These are phyloP conservation scores for Geopyxis carbonaria DNA, from an alignment of 495 filamentous ascomycete species.

Conservation along the genomic window DNA sequence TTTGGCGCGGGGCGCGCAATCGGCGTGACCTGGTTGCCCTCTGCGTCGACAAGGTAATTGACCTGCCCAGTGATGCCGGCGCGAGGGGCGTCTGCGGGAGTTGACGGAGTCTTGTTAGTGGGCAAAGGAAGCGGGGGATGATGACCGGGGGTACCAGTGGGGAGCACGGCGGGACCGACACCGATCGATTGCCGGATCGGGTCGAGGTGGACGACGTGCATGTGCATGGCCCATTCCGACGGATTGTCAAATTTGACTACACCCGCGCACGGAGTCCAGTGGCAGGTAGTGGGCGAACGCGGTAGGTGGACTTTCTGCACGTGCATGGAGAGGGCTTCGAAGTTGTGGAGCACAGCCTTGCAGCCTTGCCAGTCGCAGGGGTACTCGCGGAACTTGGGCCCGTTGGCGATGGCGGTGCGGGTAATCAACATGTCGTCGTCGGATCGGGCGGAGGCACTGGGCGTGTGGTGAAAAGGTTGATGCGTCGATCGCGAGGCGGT, in stretches of 20 bases:
- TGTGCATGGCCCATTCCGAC: constrained; percentile 13
- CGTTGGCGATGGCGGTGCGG: background rate
- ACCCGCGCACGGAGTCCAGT: constrained; percentile 13
- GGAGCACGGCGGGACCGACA: constrained; percentile 15
- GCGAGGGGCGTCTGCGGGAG: constrained; percentile 13
- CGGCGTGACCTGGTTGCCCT: constrained; percentile 15
- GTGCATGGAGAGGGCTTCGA: constrained; percentile 45
- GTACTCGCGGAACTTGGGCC: constrained; percentile 18
- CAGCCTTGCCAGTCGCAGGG: constrained; percentile 50
- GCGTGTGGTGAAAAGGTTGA: too few species aligned
- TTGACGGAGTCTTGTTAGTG: background rate
- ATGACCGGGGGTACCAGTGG: constrained; percentile 5
- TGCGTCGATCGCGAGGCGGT: too few species aligned
- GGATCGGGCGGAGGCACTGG: too few species aligned
- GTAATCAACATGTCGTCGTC: too few species aligned
- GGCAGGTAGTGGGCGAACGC: constrained; percentile 1
- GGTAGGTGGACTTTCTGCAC: constrained; percentile 36
- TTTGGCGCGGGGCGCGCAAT: constrained; percentile 11
- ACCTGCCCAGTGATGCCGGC: constrained; percentile 10
- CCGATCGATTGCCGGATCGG: constrained; percentile 13
- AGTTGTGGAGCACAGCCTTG: constrained; percentile 47
- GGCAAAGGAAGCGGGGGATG: background rate
- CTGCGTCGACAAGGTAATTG: constrained; percentile 17
- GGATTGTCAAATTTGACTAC: constrained; percentile 6
- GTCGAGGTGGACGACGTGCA: constrained; percentile 12